A percentile compares a stretch with the other conserved stretches of the same genome.
Conservation (phyloP, 2,329 filamentous ascomycete genomes). For the Purpureocillium takamizusanense region DNA sequence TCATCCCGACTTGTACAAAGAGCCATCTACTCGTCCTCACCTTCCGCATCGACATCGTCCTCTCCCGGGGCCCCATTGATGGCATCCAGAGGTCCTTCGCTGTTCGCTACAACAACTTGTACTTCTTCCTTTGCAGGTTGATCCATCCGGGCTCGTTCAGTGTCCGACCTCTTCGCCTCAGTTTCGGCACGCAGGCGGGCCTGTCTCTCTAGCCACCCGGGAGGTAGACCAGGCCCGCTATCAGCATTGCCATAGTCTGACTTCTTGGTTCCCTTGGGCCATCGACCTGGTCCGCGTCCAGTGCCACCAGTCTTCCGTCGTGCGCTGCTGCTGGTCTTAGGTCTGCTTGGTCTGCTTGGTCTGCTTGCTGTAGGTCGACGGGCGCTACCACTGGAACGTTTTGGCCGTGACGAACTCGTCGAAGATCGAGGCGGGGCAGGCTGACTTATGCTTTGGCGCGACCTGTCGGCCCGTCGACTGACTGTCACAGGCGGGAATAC, state of each 20-base stretch:
- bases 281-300: conserved; percentile 54
- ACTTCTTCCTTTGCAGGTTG: conserved; percentile 22
- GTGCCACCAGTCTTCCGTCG: conserved; percentile 53
- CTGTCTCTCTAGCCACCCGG: conserved; percentile 37
- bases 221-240: conserved; percentile 55
- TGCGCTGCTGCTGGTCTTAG: conserved; percentile 26
- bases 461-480: conserved; percentile 37
- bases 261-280: conserved; percentile 62
- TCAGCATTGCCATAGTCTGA: conserved; percentile 59
- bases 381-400: conserved; percentile 24
- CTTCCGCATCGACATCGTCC: conserved; percentile 24
- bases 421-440: conserved; percentile 24
- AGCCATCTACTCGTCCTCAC: conserved; percentile 18
- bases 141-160: conserved; percentile 10
- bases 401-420: conserved; percentile 27
- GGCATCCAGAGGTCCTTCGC: conserved; percentile 3
- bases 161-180: conserved; percentile 9
- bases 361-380: conserved; percentile 24
- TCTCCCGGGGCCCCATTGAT: conserved; percentile 2
- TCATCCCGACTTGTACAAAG: too few relatives aligned
- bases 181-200: conserved; percentile 8
- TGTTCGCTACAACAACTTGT: conserved; percentile 19
- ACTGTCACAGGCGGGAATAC: conserved; percentile 60
- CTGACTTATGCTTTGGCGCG: conserved; percentile 31
- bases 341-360: conserved; percentile 17